phyloP scores from a whole-genome alignment of 176 grass and related monocot genomes.

The Saccharum officinarum region DNA sequence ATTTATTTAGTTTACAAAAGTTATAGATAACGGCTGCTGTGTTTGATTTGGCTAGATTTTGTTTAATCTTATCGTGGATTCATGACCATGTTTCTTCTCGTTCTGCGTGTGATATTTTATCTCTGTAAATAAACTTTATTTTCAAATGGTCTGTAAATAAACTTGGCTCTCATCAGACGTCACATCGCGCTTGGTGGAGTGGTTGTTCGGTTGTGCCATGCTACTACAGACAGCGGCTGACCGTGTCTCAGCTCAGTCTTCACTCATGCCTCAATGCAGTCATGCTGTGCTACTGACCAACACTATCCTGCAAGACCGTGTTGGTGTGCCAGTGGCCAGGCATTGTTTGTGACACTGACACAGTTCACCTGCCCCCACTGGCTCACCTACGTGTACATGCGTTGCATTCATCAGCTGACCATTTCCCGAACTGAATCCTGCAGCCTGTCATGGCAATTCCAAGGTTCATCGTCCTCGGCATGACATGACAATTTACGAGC shows the following conservation, averaged over 20 bases:
- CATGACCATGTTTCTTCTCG: no score
- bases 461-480: background rate
- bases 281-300: background rate
- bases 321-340: constrained; percentile 12
- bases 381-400: no score
- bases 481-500: no score
- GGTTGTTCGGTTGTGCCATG: constrained; percentile 33
- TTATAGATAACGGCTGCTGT: background rate
- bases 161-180: background rate
- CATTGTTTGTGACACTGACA: background rate
- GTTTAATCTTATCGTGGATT: background rate
- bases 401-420: constrained; percentile 27
- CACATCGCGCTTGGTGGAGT: constrained; percentile 17
- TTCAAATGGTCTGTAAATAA: background rate
- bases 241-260: background rate
- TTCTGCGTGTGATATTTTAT: background rate
- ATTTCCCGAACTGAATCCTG: constrained; percentile 26
- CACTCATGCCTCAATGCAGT: no score
- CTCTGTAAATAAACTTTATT: no score
- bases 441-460: background rate
- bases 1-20: background rate
- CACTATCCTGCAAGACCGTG: background rate
- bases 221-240: constrained; percentile 4
- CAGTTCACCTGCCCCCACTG: constrained; percentile 42
- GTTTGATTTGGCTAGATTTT: background rate